These are phyloP conservation scores for Ceratobasidium theobromae DNA, from an alignment of 1,284 basidiomycete species.

Conservation along the genomic window DNA sequence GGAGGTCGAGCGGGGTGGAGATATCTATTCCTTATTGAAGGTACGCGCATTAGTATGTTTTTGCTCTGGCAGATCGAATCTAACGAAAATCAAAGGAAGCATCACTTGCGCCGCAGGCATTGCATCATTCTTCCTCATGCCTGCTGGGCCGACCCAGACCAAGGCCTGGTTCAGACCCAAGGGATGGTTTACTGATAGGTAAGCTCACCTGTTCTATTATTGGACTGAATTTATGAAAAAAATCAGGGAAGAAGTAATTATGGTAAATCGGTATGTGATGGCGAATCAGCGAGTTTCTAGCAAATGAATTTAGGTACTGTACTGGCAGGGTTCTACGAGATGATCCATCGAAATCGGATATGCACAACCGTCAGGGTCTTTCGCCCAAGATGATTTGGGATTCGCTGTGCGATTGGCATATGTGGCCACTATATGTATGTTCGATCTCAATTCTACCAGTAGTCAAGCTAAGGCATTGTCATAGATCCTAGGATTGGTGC, in stretches of 20 bases:
- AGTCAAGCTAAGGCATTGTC: background rate
- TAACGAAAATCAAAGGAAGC: constrained; percentile 41
- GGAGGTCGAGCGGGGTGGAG: constrained; percentile 53
- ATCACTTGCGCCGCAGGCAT: constrained; percentile 60
- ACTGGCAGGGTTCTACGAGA: constrained; percentile 59
- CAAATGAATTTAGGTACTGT: background rate
- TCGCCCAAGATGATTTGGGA: constrained; percentile 55
- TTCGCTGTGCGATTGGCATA: constrained; percentile 61
- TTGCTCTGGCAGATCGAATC: background rate
- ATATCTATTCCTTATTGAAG: constrained; percentile 42
- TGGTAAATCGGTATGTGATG: constrained; percentile 46
- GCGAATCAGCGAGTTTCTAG: background rate
- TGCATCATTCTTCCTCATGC: constrained; percentile 68
- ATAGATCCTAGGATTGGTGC: constrained; percentile 22
- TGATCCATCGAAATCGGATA: constrained; percentile 66
- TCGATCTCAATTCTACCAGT: constrained; percentile 40
- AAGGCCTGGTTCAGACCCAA: constrained; percentile 65
- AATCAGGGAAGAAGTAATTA: constrained; percentile 53
- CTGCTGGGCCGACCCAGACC: constrained; percentile 66
- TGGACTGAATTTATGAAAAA: constrained; percentile 26
- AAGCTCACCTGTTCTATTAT: background rate
- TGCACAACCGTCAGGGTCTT: constrained; percentile 79
- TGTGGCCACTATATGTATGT: constrained; percentile 71
- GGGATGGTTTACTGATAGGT: constrained; percentile 65
- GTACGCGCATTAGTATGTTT: constrained; percentile 7